phyloP scores from a whole-genome alignment of 2,329 filamentous ascomycete species.

The Periconia digitata region DNA sequence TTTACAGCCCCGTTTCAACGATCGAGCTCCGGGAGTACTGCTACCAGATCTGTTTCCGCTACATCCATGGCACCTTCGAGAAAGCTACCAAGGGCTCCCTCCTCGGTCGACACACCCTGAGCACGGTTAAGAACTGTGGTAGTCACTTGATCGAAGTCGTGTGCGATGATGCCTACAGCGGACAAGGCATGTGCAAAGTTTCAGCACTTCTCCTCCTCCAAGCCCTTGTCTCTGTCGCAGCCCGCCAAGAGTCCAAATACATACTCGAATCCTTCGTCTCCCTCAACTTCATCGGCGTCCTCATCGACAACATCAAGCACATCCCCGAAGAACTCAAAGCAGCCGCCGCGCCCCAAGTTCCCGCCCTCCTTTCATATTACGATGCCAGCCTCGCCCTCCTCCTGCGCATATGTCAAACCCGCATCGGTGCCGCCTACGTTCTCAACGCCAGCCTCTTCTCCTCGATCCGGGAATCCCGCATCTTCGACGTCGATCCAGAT shows the following conservation, averaged over 20 bases:
- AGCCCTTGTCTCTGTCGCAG: slow-evolving; percentile 72
- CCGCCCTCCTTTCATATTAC: slow-evolving; percentile 60
- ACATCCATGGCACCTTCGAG: slow-evolving; percentile 68
- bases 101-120: slow-evolving; percentile 55
- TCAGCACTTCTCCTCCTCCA: slow-evolving; percentile 84
- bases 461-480: slow-evolving; percentile 74
- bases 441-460: slow-evolving; percentile 87
- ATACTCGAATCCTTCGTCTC: slow-evolving; percentile 79
- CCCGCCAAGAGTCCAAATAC: slow-evolving; percentile 69
- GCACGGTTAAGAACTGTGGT: slow-evolving; percentile 77
- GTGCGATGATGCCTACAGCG: slow-evolving; percentile 90
- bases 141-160: slow-evolving; percentile 81
- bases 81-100: slow-evolving; percentile 41
- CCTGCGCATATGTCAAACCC: slow-evolving; percentile 79
- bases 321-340: slow-evolving; percentile 66
- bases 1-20: slow-evolving; percentile 71
- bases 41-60: slow-evolving; percentile 89
- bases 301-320: slow-evolving; percentile 82
- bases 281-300: slow-evolving; percentile 86
- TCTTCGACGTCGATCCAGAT: slow-evolving; percentile 90
- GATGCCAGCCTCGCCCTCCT: slow-evolving; percentile 81
- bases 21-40: slow-evolving; percentile 77
- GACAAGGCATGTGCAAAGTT: slow-evolving; percentile 78
- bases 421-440: slow-evolving; percentile 81
- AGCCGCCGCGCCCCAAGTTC: slow-evolving; percentile 50